phyloP scores from a whole-genome alignment of 805 yeast species.

The Yarrowia sp. region DNA sequence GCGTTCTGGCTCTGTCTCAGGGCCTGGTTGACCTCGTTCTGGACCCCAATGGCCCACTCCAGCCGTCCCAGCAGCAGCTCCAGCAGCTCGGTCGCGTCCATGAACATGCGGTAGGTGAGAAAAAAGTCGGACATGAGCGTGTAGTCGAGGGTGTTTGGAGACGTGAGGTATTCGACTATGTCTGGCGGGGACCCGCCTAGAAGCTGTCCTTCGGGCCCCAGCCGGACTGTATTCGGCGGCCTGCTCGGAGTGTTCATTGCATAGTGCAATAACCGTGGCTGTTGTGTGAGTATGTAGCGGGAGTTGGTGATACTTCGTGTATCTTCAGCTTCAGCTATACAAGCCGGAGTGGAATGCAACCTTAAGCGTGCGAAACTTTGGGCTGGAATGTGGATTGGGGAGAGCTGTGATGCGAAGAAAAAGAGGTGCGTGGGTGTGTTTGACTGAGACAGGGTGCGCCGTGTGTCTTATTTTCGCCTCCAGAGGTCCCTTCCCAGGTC shows the following conservation, averaged over 20 bases:
- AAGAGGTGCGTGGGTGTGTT: too few species aligned
- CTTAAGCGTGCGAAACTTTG: background rate
- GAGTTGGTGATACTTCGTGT: background rate
- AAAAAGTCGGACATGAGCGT: constrained; percentile 80
- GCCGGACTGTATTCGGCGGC: constrained; percentile 17
- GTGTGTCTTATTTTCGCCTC: too few species aligned
- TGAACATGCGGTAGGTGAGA: constrained; percentile 72
- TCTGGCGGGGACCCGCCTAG: constrained; percentile 35
- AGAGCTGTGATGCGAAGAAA: background rate
- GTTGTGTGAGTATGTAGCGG: background rate
- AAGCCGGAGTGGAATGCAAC: constrained; percentile 23
- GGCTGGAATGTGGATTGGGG: background rate
- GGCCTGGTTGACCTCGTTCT: constrained; percentile 12
- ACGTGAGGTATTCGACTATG: constrained; percentile 48
- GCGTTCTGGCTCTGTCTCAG: constrained; percentile 26
- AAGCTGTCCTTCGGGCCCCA: constrained; percentile 26
- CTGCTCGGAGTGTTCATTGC: constrained; percentile 20
- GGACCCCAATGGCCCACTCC: constrained; percentile 59
- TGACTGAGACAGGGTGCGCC: too few species aligned
- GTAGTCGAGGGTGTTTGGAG: constrained; percentile 74
- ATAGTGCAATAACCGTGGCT: constrained; percentile 3
- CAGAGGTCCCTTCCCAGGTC: too few species aligned
- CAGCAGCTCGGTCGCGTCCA: constrained; percentile 57
- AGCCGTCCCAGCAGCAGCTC: constrained; percentile 62
- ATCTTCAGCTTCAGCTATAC: background rate